Base-by-base conservation (phyloP, 345 rosid species). In the Rubroshorea leprosula region DNA sequence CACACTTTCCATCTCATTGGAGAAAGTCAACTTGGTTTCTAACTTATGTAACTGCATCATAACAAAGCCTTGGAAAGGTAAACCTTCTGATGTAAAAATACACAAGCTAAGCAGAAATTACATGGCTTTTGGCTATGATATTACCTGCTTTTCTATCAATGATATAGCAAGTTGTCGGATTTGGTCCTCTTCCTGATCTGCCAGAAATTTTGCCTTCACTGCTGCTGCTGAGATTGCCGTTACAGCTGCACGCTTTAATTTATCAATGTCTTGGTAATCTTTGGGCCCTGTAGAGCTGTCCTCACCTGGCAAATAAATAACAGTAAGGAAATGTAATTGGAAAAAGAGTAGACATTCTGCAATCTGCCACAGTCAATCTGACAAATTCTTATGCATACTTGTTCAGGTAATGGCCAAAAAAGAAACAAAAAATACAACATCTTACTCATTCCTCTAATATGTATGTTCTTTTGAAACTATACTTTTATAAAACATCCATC, bases 221-320 rank as follows among this genome's bases (percentile, higher is more conserved):
- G 97, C 88, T 76, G 99, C 99, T 13, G 97, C 97, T 54, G 97
- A 75, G 52, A 94, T 76, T 58, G 96, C 81, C 55, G 97, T 72
- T 67, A 76, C 71, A 46, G 97, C 96, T 27, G 97, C 85, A 22
- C 72, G 77, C 80, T 83, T 89, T 68, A 93, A 25, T 72, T 73
- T 89, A 67, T 83, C 74, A n/a, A 85, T 62, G 62, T 43, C 51
- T 55, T 50, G 63, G 51, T 80, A 75, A 70, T 76, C 83, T 69
- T 80, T 76, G 57, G 53, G 67, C 67, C 68, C 79, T 68, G 68
- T 59, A 66, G 53, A 29, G 51, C 70, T 75, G 67, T 76, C 77
- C 55, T 53, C 76, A 59, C 49, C 77, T 61, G 60, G 50, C 52
- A 61, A 60, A 63, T 47, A 47, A 47, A 35, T 13, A 35, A 35